Evolutionary conservation across 192 early-diverging fungal species (phyloP).

Genomic region (Coemansia sp.): DNA sequence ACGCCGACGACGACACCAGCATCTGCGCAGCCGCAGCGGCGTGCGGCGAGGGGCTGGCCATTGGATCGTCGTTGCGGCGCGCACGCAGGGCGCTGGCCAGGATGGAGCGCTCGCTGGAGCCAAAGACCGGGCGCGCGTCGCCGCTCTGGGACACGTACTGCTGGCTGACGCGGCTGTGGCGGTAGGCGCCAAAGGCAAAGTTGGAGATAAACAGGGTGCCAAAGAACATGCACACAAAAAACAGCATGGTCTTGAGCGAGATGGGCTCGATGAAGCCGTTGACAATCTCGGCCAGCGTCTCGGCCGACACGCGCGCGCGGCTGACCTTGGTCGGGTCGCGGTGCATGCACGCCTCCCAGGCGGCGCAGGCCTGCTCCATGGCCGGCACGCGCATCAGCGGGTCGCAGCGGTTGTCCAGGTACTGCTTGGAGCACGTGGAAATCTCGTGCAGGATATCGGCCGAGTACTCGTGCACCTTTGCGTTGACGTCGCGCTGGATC

Average conservation of each 20-base stretch:
- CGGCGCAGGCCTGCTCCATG: slow-evolving; percentile 58
- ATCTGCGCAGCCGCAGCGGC: slow-evolving; percentile 1
- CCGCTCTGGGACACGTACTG: slow-evolving; percentile 30
- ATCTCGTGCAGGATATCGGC: slow-evolving; percentile 62
- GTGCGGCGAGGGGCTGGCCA: slow-evolving; percentile 19
- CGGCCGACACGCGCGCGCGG: slow-evolving; percentile 73
- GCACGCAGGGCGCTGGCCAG: not conserved
- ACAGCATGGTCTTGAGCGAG: slow-evolving; percentile 81
- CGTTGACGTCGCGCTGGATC: slow-evolving; percentile 69
- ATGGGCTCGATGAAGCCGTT: slow-evolving; percentile 82
- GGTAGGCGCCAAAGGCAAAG: slow-evolving; percentile 53
- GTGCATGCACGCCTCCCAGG: slow-evolving; percentile 65
- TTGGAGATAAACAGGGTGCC: slow-evolving; percentile 48
- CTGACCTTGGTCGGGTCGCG: slow-evolving; percentile 60
- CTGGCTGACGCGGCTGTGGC: slow-evolving; percentile 38
- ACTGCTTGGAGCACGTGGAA: slow-evolving; percentile 60
- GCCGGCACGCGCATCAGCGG: slow-evolving; percentile 58
- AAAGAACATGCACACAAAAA: slow-evolving; percentile 50
- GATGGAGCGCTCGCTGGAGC: not conserved
- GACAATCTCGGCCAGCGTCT: slow-evolving; percentile 78
- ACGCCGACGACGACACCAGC: slow-evolving; percentile 9
- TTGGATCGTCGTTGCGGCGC: slow-evolving; percentile 4
- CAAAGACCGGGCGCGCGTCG: not conserved
- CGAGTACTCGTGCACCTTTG: slow-evolving; percentile 66
- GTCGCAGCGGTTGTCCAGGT: slow-evolving; percentile 59